These are phyloP conservation scores for Penicillium crustosum DNA, from an alignment of 2,329 filamentous ascomycete genomes.

Conservation along the genomic window DNA sequence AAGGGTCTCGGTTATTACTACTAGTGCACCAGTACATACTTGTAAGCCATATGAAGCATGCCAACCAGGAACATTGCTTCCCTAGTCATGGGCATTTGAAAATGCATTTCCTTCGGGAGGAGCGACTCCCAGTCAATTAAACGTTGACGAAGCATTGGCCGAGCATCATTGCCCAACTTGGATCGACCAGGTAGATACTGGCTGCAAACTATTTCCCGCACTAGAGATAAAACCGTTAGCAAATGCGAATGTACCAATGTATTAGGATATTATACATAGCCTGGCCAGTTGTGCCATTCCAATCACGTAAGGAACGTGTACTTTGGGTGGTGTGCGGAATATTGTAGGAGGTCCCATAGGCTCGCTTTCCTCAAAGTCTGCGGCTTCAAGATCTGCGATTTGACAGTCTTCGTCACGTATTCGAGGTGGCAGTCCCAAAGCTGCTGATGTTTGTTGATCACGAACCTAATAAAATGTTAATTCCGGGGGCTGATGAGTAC, in stretches of 20 bases:
- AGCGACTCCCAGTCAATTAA: slow-evolving; percentile 43
- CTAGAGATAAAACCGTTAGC: slow-evolving; percentile 14
- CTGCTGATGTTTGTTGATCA: slow-evolving; percentile 50
- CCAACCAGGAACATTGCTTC: slow-evolving; percentile 41
- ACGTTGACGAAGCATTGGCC: slow-evolving; percentile 31
- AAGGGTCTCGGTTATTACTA: too few species aligned
- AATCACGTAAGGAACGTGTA: slow-evolving; percentile 36
- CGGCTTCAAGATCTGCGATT: slow-evolving; percentile 39
- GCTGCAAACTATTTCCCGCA: slow-evolving; percentile 42
- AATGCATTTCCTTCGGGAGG: slow-evolving; percentile 37
- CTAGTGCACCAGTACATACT: slow-evolving; percentile 25
- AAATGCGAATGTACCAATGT: neutral
- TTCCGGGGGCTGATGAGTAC: neutral
- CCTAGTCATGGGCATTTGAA: slow-evolving; percentile 31
- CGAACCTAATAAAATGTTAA: slow-evolving; percentile 35
- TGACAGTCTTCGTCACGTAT: slow-evolving; percentile 54
- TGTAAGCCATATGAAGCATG: slow-evolving; percentile 49
- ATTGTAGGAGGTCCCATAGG: slow-evolving; percentile 24
- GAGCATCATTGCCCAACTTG: slow-evolving; percentile 23
- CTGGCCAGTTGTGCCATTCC: slow-evolving; percentile 44
- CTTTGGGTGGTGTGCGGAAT: slow-evolving; percentile 34
- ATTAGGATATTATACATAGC: slow-evolving; percentile 29
- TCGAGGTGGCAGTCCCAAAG: slow-evolving; percentile 47
- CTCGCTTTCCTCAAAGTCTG: slow-evolving; percentile 41
- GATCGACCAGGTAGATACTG: slow-evolving; percentile 34